These are phyloP conservation scores for Ceratobasidium sp. DNA, from an alignment of 1,284 basidiomycete genomes.

Conservation along the genomic window DNA sequence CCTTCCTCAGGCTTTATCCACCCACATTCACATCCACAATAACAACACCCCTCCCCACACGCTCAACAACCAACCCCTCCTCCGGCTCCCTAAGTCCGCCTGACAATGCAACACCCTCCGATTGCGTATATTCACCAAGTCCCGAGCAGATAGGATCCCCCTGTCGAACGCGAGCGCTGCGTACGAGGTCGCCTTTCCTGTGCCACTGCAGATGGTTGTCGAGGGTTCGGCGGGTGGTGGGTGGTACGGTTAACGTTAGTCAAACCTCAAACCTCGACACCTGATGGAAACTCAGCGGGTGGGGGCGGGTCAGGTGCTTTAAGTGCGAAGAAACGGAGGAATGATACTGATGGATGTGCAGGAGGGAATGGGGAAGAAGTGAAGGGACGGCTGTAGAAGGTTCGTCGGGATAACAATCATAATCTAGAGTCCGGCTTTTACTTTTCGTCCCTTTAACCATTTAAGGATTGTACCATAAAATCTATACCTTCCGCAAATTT, in stretches of 20 bases:
- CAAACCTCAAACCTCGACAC: background rate
- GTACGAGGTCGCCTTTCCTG: conserved; percentile 17
- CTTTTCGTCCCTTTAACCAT: no score
- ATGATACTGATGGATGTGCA: background rate
- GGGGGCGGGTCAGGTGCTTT: background rate
- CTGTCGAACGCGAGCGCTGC: conserved; percentile 15
- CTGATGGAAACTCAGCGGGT: background rate
- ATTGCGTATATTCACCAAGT: conserved; percentile 38
- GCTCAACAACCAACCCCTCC: conserved; percentile 14
- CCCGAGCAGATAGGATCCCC: conserved; percentile 18
- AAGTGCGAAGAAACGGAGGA: background rate
- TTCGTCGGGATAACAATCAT: background rate
- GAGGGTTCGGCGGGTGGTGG: background rate
- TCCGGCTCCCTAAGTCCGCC: background rate
- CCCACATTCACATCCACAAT: conserved; percentile 16
- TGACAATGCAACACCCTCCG: conserved; percentile 28
- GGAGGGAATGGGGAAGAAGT: background rate
- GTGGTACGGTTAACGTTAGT: conserved; percentile 3
- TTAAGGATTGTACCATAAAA: no score
- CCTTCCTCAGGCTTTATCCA: conserved; percentile 19
- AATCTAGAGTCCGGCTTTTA: background rate
- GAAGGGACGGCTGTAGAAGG: background rate
- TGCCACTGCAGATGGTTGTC: conserved; percentile 27
- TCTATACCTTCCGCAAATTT: no score
- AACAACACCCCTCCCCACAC: conserved; percentile 11